A percentile compares a stretch with the other conserved stretches of the same genome.
phyloP scores from a whole-genome alignment of 1,284 basidiomycete genomes.

The Leccinum subspadiceum region DNA sequence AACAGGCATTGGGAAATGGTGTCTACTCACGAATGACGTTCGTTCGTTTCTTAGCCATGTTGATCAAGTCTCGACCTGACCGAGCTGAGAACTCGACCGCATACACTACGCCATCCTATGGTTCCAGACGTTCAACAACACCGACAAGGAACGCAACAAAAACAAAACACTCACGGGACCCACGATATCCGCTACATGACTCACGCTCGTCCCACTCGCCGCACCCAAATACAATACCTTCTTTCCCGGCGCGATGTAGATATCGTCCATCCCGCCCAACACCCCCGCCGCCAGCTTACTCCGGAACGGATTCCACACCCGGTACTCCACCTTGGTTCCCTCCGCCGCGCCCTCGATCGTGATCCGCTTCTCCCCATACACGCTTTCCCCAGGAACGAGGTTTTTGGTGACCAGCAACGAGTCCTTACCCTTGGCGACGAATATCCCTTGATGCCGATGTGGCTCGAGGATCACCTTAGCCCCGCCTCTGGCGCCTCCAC shows the following conservation, averaged over 20 bases:
- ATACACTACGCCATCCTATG: constrained; percentile 91
- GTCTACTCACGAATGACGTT: constrained; percentile 90
- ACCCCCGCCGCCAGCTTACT: constrained; percentile 97
- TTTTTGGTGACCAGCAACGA: constrained; percentile 98
- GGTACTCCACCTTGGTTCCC: constrained; percentile 92
- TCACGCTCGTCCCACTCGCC: constrained; percentile 95
- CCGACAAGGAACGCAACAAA: constrained; percentile 7
- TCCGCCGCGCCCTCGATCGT: constrained; percentile 76
- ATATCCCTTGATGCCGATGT: constrained; percentile 92
- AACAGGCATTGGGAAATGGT: background rate
- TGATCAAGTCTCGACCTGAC: constrained; percentile 96
- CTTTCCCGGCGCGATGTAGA: constrained; percentile 91
- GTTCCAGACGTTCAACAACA: constrained; percentile 11
- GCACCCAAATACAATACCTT: constrained; percentile 99
- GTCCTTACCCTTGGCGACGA: constrained; percentile 95
- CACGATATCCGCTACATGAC: constrained; percentile 98
- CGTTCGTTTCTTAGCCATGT: constrained; percentile 99
- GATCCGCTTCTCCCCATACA: constrained; percentile 98
- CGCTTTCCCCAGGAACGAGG: constrained; percentile 94
- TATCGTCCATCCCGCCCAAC: constrained; percentile 91
- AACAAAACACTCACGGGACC: constrained; percentile 69
- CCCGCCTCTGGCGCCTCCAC: constrained; percentile 72
- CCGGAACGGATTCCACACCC: constrained; percentile 99
- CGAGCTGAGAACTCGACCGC: constrained; percentile 98
- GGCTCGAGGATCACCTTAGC: constrained; percentile 91